Evolutionary conservation across 2,329 filamentous ascomycete species (phyloP).

Genomic region (Sclerotinia glacialis): DNA sequence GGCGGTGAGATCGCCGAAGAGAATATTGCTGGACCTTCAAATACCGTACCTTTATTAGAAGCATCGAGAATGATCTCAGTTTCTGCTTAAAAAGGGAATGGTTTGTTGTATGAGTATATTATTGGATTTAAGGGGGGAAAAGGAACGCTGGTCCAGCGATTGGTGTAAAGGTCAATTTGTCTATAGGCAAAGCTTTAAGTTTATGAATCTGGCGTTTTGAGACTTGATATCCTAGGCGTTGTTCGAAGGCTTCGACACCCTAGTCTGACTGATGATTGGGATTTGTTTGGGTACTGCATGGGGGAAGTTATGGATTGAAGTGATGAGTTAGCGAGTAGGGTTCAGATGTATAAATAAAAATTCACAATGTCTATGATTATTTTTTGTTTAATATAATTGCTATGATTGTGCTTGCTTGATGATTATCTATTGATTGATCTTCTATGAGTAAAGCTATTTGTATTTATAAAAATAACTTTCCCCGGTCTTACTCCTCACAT

Average conservation of each 20-base stretch:
- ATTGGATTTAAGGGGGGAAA: slow-evolving; percentile 13
- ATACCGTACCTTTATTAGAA: slow-evolving; percentile 17
- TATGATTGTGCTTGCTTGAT: background rate
- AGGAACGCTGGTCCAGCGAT: slow-evolving; percentile 7
- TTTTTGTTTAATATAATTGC: background rate
- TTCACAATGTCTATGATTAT: background rate
- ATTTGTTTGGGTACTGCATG: background rate
- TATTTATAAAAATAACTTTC: background rate
- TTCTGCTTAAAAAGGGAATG: slow-evolving; percentile 5
- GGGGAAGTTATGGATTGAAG: background rate
- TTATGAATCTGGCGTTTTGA: slow-evolving; percentile 18
- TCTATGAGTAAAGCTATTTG: background rate
- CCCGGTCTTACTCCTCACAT: too few species aligned
- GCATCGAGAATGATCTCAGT: slow-evolving; percentile 19
- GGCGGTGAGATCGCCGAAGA: slow-evolving; percentile 55
- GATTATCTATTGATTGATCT: background rate
- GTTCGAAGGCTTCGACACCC: background rate
- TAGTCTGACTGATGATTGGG: background rate
- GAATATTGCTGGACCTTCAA: slow-evolving; percentile 9
- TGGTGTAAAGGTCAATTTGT: slow-evolving; percentile 10
- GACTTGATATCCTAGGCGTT: slow-evolving; percentile 17
- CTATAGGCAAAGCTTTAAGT: slow-evolving; percentile 2
- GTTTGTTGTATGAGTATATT: slow-evolving; percentile 15
- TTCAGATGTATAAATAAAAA: slow-evolving; percentile 7
- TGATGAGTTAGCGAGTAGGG: background rate